A percentile compares a stretch with the other conserved stretches of the same genome.
These are phyloP conservation scores for Crithidia mellificae DNA, from an alignment of 208 protist species.

Conservation along the genomic window DNA sequence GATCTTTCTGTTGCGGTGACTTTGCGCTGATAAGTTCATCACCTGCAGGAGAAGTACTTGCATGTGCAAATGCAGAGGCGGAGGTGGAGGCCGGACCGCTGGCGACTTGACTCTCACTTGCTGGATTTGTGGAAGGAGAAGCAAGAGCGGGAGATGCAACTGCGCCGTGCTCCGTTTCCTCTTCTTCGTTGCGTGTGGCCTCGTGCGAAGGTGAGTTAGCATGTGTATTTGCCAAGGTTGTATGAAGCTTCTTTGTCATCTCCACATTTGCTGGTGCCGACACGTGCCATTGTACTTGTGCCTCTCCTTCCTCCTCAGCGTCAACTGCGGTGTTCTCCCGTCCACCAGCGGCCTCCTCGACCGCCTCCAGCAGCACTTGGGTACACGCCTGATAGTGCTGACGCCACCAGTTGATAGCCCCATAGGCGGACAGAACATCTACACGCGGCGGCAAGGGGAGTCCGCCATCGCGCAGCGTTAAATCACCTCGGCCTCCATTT, in stretches of 20 bases:
- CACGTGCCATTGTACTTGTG: neutral
- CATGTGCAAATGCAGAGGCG: no score
- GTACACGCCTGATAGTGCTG: slow-evolving; percentile 64
- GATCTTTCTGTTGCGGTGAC: no score
- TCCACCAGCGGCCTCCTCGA: slow-evolving; percentile 21
- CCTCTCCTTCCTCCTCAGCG: neutral
- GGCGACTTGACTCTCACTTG: neutral
- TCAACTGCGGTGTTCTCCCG: neutral
- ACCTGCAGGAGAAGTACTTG: no score
- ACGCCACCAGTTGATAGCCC: slow-evolving; percentile 53
- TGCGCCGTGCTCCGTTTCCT: no score
- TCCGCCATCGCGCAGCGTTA: neutral
- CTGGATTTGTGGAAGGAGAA: neutral
- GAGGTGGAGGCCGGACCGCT: no score
- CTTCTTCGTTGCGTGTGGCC: no score
- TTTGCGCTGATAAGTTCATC: no score
- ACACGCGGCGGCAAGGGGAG: slow-evolving; percentile 41
- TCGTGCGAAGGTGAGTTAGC: no score
- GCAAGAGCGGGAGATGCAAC: neutral
- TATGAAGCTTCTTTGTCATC: no score
- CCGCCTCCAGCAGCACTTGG: slow-evolving; percentile 45
- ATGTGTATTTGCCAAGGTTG: no score
- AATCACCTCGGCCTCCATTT: neutral
- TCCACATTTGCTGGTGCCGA: no score
- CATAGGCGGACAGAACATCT: slow-evolving; percentile 40